Evolutionary conservation across 2,329 filamentous ascomycete genomes (phyloP), one percentile per base, ranked within the genome.

Genomic region (Neonectria punicea): DNA sequence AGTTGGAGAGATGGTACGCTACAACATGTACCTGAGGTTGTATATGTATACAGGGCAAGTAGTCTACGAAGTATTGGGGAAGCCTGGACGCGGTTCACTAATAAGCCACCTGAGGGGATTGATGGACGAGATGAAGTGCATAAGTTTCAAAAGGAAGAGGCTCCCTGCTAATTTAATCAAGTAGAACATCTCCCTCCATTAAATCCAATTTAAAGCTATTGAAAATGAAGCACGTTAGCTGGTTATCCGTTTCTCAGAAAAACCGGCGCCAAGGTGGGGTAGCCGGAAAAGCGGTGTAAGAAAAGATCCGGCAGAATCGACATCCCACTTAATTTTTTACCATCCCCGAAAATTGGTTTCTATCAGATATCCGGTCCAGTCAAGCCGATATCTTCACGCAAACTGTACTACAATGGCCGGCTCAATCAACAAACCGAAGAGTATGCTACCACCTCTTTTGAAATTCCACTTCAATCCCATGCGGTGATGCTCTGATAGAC

Each of bases 371-470:
- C 41, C 28, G 58, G 54, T 63, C 53, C 62, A 65, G 64, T 57
- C 63, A 65, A 67, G 70, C 66, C 64, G 54, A 61, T 25, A 66
- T 58, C 60, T 59, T 57, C 43, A 62, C 55, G 49, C 54, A 60
- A 69, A 68, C 34, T 46, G 54, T 58, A 58, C 65, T 69, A 78
- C 65, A 73, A 87, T 87, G 85, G 85, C 84, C 60, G 84, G 85
- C 66, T 81, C 84, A 74, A 83, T 87, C 56, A 87, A 81, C 70
- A 87, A 87, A 65, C 85, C 85, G 28, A 85, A 82, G 76, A 87
- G 85, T 86, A 71, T 70, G 84, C 78, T 9, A 18, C 41, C 25
- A 9, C 25, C 4, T 7, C 18, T 10, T 8, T 18, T 41, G 4
- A 4, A 32, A 5, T 16, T 1, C 13, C 1, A 8, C 30, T 20